Evolutionary conservation across 371 early-diverging fungal genomes (phyloP), one percentile per base, ranked within the genome.

Genomic region (Mucor indicus): DNA sequence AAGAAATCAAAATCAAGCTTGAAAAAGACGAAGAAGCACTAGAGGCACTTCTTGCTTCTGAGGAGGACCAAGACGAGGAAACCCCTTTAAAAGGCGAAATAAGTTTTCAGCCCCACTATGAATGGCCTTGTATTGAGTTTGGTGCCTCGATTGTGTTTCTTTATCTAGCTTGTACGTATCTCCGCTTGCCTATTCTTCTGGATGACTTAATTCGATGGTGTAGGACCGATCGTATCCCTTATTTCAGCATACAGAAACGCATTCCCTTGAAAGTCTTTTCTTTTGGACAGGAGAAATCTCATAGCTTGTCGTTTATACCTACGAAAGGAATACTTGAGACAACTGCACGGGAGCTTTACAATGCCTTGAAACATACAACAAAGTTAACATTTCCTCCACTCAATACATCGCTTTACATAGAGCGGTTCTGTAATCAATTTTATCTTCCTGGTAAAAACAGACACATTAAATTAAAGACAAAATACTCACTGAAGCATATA

Each of bases 161-260:
- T 12, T 73, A 69, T 20, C 24, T 67, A 6, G 60, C 55, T 3
- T 63, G 62, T 24, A 31, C 64, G 29, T 57, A 60, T 50, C 42
- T 66, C 4, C 52, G 59, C 1, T 62, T 45, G 24, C 69, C 74
- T 3, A 25, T 73, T 13, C 13, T 73, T 13, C 33, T 50, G 2
- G 44, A 30, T 21, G 70, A 69, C 31, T 24, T 69, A 2, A 35
- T 52, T 10, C 48, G 60, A 2, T 65, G 66, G 70, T 55, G 55
- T 37, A 20, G 15, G 15, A 41, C 50, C 21, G 25, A 38, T 3
- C 39, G 38, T 42, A 30, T 69, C 5, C 70, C 66, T 3, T 69
- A 56, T 38, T 33, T 57, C 6, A 13, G 27, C 5, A 38, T 69
- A n/a, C 38, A 46, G 17, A 33, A 42, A 12, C 33, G 21, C 13